Conservation (phyloP, 2,329 filamentous ascomycete genomes). For the Fusarium decemcellulare region DNA sequence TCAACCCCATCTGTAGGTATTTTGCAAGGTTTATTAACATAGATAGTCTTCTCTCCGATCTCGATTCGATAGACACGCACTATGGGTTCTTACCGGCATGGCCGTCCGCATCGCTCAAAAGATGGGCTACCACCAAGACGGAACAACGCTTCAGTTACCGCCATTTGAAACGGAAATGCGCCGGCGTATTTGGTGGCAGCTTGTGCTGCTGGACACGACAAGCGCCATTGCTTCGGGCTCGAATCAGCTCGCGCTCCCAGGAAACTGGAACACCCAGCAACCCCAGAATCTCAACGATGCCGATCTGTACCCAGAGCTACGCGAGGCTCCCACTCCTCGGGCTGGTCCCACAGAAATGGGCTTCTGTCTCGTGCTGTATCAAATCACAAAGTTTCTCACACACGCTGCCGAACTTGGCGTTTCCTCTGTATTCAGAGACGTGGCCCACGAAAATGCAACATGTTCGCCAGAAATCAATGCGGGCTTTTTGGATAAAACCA, state of each 20-base stretch:
- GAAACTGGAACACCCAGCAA: slow-evolving; percentile 65
- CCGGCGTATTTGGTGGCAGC: slow-evolving; percentile 74
- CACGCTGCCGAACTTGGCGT: too few species aligned
- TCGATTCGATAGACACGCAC: too few species aligned
- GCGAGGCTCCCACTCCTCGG: slow-evolving; percentile 61
- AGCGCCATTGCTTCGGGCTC: slow-evolving; percentile 69
- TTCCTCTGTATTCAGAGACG: too few species aligned
- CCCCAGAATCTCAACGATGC: slow-evolving; percentile 70
- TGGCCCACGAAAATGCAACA: too few species aligned
- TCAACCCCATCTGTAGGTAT: too few species aligned
- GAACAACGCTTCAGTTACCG: slow-evolving; percentile 65
- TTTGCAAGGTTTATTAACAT: too few species aligned
- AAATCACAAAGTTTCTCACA: slow-evolving; percentile 61
- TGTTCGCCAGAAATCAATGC: too few species aligned
- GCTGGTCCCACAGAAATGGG: slow-evolving; percentile 73
- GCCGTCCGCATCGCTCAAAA: slow-evolving; percentile 75
- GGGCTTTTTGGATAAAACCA: too few species aligned
- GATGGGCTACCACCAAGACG: slow-evolving; percentile 75
- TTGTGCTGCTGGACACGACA: slow-evolving; percentile 69
- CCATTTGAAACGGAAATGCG: slow-evolving; percentile 77
- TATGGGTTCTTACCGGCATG: slow-evolving; percentile 70
- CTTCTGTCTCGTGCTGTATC: slow-evolving; percentile 64
- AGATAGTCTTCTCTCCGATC: too few species aligned
- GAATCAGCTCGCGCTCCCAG: slow-evolving; percentile 62
- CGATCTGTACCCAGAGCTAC: slow-evolving; percentile 67